A percentile compares a stretch with the other conserved stretches of the same genome.
phyloP scores from a whole-genome alignment of 495 filamentous ascomycete genomes.

The Collariella sp. region DNA sequence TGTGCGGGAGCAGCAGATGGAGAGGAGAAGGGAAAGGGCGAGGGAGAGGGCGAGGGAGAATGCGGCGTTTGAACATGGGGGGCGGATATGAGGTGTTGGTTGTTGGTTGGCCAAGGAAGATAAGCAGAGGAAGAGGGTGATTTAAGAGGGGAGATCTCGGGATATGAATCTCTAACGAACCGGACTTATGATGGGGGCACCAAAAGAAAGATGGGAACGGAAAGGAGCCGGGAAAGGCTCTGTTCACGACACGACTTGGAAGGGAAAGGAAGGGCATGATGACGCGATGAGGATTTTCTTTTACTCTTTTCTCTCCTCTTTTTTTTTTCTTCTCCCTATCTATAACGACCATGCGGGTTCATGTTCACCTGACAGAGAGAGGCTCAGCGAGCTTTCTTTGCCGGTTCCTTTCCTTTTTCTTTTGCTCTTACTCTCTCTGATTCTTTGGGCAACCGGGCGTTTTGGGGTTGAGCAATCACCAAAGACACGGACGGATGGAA shows the following conservation, averaged over 20 bases:
- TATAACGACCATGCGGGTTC: constrained; percentile 7
- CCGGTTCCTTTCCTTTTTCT: too few relatives aligned
- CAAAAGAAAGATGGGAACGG: not conserved
- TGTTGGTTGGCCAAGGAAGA: too few relatives aligned
- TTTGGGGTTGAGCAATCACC: not conserved
- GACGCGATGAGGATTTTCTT: not conserved
- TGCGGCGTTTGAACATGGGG: not conserved
- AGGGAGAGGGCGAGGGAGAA: not conserved
- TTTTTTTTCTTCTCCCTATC: not conserved
- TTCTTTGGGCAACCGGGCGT: not conserved
- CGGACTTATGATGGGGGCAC: not conserved
- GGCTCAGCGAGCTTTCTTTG: constrained; percentile 4
- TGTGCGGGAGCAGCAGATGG: not conserved
- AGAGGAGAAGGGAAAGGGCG: not conserved
- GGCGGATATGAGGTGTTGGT: too few relatives aligned
- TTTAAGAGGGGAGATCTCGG: too few relatives aligned
- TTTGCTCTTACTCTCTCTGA: too few relatives aligned
- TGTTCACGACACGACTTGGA: not conserved
- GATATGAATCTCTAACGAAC: too few relatives aligned
- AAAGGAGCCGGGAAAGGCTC: too few relatives aligned
- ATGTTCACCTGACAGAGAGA: not conserved
- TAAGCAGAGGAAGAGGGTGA: too few relatives aligned
- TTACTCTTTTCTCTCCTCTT: constrained; percentile 18
- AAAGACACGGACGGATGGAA: not conserved
- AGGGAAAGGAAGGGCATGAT: not conserved